Evolutionary conservation across 768 basidiomycete genomes (phyloP).

Genomic region (Russula foetens): DNA sequence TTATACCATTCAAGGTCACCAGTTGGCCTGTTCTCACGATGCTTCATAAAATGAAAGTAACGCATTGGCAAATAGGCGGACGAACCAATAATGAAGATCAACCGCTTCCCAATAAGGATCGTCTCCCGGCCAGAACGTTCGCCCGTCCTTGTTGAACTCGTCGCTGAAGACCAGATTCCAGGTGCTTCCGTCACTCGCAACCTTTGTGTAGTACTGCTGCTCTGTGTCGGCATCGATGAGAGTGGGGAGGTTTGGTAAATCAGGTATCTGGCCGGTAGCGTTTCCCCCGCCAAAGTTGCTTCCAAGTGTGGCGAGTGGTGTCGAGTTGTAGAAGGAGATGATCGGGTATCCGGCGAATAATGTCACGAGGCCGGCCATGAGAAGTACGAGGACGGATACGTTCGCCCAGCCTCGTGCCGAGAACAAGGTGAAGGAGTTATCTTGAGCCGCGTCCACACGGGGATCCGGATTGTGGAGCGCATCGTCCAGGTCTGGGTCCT

Average conservation of each 20-base stretch:
- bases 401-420: slow-evolving; percentile 83
- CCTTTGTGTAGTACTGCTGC: slow-evolving; percentile 41
- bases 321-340: slow-evolving; percentile 42
- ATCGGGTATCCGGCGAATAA: slow-evolving; percentile 90
- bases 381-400: slow-evolving; percentile 57
- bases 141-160: slow-evolving; percentile 70
- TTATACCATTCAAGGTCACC: slow-evolving; percentile 83
- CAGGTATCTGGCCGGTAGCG: slow-evolving; percentile 77
- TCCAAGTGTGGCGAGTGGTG: slow-evolving; percentile 28
- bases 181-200: slow-evolving; percentile 64
- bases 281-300: slow-evolving; percentile 93
- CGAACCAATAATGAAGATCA: slow-evolving; percentile 76
- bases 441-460: slow-evolving; percentile 51
- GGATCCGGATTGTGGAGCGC: slow-evolving; percentile 84
- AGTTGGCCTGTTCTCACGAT: slow-evolving; percentile 38
- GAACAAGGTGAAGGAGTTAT: slow-evolving; percentile 60
- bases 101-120: slow-evolving; percentile 83
- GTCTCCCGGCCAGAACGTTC: slow-evolving; percentile 72
- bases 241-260: slow-evolving; percentile 53
- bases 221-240: slow-evolving; percentile 81
- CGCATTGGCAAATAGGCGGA: background rate
- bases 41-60: background rate
- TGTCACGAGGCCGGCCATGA: slow-evolving; percentile 59
- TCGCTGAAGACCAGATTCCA: slow-evolving; percentile 87
- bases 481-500: slow-evolving; percentile 85